Conservation (phyloP, 305 asterid species). For the Fraxinus greggii region DNA sequence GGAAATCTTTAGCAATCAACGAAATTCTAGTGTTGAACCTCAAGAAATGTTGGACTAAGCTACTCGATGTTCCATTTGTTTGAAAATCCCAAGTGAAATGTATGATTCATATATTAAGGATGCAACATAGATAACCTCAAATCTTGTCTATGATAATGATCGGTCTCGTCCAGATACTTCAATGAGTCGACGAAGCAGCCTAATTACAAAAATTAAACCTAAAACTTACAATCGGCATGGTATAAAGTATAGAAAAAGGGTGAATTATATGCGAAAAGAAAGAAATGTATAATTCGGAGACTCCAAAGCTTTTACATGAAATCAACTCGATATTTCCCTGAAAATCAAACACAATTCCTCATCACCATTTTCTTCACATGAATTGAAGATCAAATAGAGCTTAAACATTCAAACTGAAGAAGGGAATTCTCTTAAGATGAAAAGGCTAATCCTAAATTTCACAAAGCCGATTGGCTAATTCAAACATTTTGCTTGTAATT, state of each 20-base stretch:
- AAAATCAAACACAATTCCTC: background rate
- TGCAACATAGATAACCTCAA: no score
- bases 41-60: background rate
- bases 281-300: background rate
- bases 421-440: background rate
- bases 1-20: background rate
- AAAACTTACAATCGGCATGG: no score
- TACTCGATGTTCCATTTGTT: background rate
- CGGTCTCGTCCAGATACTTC: no score
- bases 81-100: background rate
- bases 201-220: no score
- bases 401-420: background rate
- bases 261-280: background rate
- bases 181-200: no score
- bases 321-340: background rate
- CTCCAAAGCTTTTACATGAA: background rate
- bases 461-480: constrained; percentile 5
- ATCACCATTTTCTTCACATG: background rate
- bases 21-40: background rate
- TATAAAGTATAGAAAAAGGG: background rate
- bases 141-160: no score
- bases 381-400: background rate
- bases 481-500: constrained; percentile 6
- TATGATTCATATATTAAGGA: no score
- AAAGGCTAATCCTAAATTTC: background rate